A percentile compares a stretch with the other conserved stretches of the same genome.
Conservation (phyloP, 1,284 basidiomycete species). For the Polyporus tsugae region DNA sequence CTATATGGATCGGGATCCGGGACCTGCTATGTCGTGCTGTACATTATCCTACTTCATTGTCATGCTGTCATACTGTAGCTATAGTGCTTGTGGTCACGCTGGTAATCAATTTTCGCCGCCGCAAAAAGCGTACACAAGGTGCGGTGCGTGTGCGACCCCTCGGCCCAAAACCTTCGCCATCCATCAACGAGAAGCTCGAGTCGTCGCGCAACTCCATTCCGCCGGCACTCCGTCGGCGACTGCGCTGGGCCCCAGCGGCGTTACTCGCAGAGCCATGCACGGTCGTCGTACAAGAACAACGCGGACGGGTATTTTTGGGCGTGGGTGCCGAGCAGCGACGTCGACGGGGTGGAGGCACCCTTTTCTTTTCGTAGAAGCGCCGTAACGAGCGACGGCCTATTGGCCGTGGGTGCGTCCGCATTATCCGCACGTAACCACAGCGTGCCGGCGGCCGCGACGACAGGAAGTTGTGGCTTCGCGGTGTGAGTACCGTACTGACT, state of each 20-base stretch:
- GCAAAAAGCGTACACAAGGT: neutral
- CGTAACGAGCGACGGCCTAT: neutral
- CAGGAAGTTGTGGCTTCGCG: neutral
- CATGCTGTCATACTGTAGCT: slow-evolving; percentile 23
- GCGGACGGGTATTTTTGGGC: slow-evolving; percentile 24
- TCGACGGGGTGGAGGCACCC: neutral
- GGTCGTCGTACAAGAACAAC: neutral
- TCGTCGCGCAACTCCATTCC: neutral
- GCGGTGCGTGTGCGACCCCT: slow-evolving; percentile 1
- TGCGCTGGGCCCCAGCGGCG: slow-evolving; percentile 1
- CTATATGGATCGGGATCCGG: neutral
- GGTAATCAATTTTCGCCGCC: slow-evolving; percentile 10
- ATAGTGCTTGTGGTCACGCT: slow-evolving; percentile 12
- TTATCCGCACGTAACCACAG: slow-evolving; percentile 11
- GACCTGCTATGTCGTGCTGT: slow-evolving; percentile 16
- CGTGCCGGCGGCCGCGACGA: neutral
- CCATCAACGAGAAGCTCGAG: neutral
- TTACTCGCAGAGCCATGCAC: neutral
- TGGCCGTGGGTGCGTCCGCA: neutral
- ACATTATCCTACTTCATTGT: slow-evolving; percentile 12
- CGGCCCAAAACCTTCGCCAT: too few relatives aligned
- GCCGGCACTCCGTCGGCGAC: slow-evolving; percentile 18
- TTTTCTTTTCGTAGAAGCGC: neutral
- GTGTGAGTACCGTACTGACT: neutral
- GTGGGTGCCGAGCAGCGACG: slow-evolving; percentile 21